Percentiles rank a stretch among this genome's conserved stretches.
Conservation (phyloP, 208 protist species). For the Acanthamoeba lenticulata region DNA sequence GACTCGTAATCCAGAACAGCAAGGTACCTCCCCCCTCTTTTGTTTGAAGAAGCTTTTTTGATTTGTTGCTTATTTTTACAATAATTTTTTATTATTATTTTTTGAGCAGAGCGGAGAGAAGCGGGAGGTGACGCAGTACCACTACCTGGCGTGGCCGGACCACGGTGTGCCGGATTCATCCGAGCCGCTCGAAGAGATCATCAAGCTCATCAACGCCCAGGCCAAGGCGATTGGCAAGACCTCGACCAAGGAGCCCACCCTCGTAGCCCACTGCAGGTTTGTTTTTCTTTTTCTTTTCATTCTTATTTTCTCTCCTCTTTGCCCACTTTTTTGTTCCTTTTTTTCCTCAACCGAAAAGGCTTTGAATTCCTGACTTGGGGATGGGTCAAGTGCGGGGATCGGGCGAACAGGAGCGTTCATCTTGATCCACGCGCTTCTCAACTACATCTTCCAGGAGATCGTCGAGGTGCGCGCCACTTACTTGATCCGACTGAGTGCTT, state of each 20-base stretch:
- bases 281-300: not conserved
- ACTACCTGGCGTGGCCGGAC: constrained; percentile 53
- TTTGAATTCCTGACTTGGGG: not conserved
- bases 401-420: constrained; percentile 48
- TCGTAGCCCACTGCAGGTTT: constrained; percentile 39
- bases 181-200: constrained; percentile 50
- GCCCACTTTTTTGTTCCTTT: not conserved
- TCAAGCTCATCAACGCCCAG: constrained; percentile 22
- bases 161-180: constrained; percentile 45
- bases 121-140: constrained; percentile 40
- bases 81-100: not conserved
- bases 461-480: not conserved
- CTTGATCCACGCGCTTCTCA: not conserved
- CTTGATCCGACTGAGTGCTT: too few species aligned
- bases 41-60: not conserved
- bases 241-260: not conserved
- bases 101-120: not conserved
- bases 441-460: not conserved
- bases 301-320: too few species aligned
- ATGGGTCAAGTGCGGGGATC: not conserved
- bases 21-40: not conserved
- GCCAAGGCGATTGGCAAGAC: not conserved
- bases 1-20: not conserved
- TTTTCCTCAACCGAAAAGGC: not conserved
- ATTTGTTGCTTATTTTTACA: not conserved